Evolutionary conservation across 2,329 filamentous ascomycete genomes (phyloP).

Genomic region (Ophiostoma ulmi): DNA sequence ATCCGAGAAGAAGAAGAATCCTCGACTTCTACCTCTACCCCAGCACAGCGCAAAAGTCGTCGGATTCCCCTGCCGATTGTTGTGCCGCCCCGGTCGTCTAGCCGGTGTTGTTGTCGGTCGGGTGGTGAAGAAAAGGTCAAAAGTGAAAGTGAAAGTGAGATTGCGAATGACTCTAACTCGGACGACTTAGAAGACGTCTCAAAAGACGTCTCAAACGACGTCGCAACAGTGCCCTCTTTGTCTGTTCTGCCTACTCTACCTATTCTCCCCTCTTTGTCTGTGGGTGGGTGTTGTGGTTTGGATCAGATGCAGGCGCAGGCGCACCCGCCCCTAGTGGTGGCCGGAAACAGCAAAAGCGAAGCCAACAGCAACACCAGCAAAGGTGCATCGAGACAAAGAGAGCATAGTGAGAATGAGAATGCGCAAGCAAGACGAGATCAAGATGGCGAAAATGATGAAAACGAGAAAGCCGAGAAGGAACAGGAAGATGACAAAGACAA

Average conservation of each 20-base stretch:
- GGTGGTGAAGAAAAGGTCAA: not conserved
- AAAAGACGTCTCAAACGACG: not conserved
- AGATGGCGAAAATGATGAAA: not conserved
- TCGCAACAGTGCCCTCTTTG: not conserved
- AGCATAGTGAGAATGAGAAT: not conserved
- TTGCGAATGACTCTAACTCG: too few species aligned
- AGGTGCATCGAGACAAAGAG: conserved; percentile 16
- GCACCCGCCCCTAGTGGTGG: not conserved
- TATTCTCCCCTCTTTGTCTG: conserved; percentile 7
- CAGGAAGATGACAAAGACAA: not conserved
- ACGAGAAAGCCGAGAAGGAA: not conserved
- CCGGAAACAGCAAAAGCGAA: conserved; percentile 8
- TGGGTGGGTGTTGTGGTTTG: conserved; percentile 1
- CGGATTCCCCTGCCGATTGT: conserved; percentile 35
- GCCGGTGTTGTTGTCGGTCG: not conserved
- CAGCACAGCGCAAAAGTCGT: conserved; percentile 1
- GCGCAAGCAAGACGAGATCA: conserved; percentile 26
- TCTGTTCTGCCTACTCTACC: not conserved
- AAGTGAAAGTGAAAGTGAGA: not conserved
- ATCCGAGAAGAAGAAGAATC: not conserved
- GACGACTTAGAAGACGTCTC: not conserved
- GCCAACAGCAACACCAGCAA: conserved; percentile 2
- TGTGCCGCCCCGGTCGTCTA: conserved; percentile 28
- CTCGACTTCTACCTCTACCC: not conserved
- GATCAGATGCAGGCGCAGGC: not conserved